Conservation (phyloP, 2,329 filamentous ascomycete genomes). For the Fusarium foetens region DNA sequence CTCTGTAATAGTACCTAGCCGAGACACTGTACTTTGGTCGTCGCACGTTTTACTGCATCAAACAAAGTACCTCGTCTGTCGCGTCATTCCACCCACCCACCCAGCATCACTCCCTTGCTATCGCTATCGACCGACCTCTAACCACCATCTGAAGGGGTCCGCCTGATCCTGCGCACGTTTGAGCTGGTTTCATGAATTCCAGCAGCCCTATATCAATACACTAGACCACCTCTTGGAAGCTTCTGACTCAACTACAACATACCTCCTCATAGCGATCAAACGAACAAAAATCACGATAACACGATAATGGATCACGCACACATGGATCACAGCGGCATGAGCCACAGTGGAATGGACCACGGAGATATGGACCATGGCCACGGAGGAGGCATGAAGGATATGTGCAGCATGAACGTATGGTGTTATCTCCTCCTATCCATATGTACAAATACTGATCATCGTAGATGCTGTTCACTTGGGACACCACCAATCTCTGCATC, state of each 20-base stretch:
- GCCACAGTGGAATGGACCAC: constrained; percentile 56
- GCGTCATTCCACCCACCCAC: constrained; percentile 18
- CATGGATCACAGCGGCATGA: constrained; percentile 57
- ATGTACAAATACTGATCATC: constrained; percentile 28
- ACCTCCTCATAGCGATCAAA: neutral
- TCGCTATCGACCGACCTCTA: constrained; percentile 20
- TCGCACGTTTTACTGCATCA: neutral
- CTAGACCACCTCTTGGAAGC: neutral
- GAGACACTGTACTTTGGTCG: constrained; percentile 16
- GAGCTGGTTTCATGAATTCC: constrained; percentile 50
- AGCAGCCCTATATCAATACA: constrained; percentile 4
- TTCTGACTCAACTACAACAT: neutral
- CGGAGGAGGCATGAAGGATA: constrained; percentile 65
- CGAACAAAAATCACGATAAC: neutral
- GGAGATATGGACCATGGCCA: constrained; percentile 64
- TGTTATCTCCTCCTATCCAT: neutral
- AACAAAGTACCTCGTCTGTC: constrained; percentile 15
- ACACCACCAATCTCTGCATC: constrained; percentile 93
- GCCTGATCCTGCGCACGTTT: constrained; percentile 52
- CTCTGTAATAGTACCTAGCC: constrained; percentile 2
- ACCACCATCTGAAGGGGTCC: neutral
- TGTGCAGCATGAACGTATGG: constrained; percentile 92
- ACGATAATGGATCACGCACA: constrained; percentile 56
- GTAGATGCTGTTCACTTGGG: constrained; percentile 99
- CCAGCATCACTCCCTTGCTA: constrained; percentile 14